Evolutionary conservation across 2,329 filamentous ascomycete genomes (phyloP), one percentile per base, ranked within the genome.

Genomic region (Hymenoscyphus occultus): DNA sequence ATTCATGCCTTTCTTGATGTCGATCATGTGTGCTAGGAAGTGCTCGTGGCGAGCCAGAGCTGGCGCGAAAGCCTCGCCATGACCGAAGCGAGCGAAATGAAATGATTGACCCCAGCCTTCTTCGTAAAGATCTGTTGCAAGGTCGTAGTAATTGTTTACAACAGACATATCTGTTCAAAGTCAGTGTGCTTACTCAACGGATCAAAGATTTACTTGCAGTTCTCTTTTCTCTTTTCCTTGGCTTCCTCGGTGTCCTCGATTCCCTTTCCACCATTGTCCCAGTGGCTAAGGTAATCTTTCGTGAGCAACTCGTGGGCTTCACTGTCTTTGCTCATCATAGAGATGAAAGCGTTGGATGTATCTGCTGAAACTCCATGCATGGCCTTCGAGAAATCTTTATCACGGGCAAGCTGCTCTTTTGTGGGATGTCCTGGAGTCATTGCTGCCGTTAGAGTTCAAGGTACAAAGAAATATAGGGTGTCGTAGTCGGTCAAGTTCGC

Each of bases 11-110:
- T 93, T 89, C 78, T 90, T 87, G 75, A 99, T 88, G 70, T 89
- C 88, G 78, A 97, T 96, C 78, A 87, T 87, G 79, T 93, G 88
- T 58, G 95, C 95, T 39, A 99, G 90, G 82, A 97, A 98, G 83
- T 99, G 95, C 82, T 99, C 95, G 76, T 99, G 95, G 65, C 95
- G 90, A 71, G 93, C 92, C 79, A 98, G 94, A 68, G 93, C 93
- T 80, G 96, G 91, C 78, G 87, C 83, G 82, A 98, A 98, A 61
- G 87, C 82, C 81, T 99, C 95, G 76, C 90, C 90, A 72, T 88
- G 82, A 63, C 92, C 90, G 80, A 94, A 97, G 69, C 94, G 92
- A 81, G 92, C 96, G 85, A 99, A 98, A 81, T 99, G 94, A 85
- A 99, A 99, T 60, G 90, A 94, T 75, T 93, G 89, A 68, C 92